These are phyloP conservation scores for Candida krabiensis DNA, from an alignment of 805 yeast species.

Conservation along the genomic window DNA sequence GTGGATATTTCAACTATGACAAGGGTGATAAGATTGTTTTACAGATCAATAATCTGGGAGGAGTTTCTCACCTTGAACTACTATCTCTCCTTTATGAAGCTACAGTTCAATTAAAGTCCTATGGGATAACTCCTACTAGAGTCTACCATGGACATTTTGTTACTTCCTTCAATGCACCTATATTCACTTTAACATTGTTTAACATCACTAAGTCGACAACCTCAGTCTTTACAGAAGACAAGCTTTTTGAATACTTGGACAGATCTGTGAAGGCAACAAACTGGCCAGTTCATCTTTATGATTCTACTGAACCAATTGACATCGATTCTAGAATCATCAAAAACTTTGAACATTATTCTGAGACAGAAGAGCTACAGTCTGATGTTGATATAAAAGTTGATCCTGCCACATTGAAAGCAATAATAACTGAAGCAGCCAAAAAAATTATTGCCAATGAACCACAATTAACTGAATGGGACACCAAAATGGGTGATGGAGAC, in stretches of 20 bases:
- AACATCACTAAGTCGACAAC: slow-evolving; percentile 33
- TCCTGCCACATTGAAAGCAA: slow-evolving; percentile 10
- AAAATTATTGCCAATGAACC: slow-evolving; percentile 35
- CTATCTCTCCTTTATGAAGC: slow-evolving; percentile 29
- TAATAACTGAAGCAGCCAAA: slow-evolving; percentile 29
- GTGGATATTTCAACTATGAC: slow-evolving; percentile 34
- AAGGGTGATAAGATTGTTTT: slow-evolving; percentile 31
- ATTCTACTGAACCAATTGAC: slow-evolving; percentile 18
- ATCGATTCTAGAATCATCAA: slow-evolving; percentile 26
- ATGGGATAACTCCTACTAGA: slow-evolving; percentile 30
- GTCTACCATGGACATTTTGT: slow-evolving; percentile 37
- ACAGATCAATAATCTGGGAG: slow-evolving; percentile 39
- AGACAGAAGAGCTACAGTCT: slow-evolving; percentile 18
- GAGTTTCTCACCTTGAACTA: slow-evolving; percentile 36
- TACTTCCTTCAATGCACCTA: slow-evolving; percentile 39
- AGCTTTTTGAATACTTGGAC: slow-evolving; percentile 33
- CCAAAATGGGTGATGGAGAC: slow-evolving; percentile 45
- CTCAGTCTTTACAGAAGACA: slow-evolving; percentile 18
- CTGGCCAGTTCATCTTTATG: slow-evolving; percentile 30
- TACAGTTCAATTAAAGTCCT: slow-evolving; percentile 25
- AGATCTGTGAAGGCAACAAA: slow-evolving; percentile 32
- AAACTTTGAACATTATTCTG: slow-evolving; percentile 30
- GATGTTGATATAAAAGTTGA: slow-evolving; percentile 24
- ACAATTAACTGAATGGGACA: slow-evolving; percentile 40
- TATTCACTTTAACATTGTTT: slow-evolving; percentile 37